Evolutionary conservation across 108 stramenopile species (phyloP).

Genomic region (Fragilariopsis cylindrus): DNA sequence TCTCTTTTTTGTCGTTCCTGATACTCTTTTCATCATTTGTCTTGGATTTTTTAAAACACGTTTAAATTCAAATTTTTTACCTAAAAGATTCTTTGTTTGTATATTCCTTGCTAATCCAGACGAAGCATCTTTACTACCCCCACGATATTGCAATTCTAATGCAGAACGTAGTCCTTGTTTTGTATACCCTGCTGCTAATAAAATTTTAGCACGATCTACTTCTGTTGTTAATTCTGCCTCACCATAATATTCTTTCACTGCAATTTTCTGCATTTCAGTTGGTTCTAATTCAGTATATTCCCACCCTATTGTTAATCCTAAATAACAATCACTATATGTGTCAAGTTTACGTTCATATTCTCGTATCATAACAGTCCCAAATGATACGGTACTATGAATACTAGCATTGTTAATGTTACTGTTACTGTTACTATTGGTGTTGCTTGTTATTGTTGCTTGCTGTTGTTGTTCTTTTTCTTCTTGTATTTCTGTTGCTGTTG

Average conservation of each 20-base stretch:
- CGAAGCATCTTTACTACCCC: too few relatives aligned
- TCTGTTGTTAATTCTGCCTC: not conserved
- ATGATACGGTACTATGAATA: not conserved
- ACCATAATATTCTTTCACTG: not conserved
- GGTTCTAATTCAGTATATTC: not conserved
- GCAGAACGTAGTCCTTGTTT: not conserved
- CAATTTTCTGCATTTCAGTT: not conserved
- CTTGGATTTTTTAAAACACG: not conserved
- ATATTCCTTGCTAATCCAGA: not conserved
- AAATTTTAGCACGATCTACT: not conserved
- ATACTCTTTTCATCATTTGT: not conserved
- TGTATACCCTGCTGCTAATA: not conserved
- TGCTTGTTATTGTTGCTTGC: too few relatives aligned
- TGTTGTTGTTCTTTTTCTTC: too few relatives aligned
- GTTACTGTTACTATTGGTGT: too few relatives aligned
- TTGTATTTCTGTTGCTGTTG: too few relatives aligned
- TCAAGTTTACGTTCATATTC: slow-evolving; percentile 1
- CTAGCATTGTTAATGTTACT: too few relatives aligned
- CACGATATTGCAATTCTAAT: not conserved
- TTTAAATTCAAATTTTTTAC: not conserved
- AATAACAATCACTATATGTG: not conserved
- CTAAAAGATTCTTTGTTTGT: not conserved
- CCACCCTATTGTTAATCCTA: not conserved
- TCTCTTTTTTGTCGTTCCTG: not conserved
- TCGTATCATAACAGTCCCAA: not conserved